Evolutionary conservation across 169 alveolate genomes (phyloP).

Genomic region (Perkinsus marinus): DNA sequence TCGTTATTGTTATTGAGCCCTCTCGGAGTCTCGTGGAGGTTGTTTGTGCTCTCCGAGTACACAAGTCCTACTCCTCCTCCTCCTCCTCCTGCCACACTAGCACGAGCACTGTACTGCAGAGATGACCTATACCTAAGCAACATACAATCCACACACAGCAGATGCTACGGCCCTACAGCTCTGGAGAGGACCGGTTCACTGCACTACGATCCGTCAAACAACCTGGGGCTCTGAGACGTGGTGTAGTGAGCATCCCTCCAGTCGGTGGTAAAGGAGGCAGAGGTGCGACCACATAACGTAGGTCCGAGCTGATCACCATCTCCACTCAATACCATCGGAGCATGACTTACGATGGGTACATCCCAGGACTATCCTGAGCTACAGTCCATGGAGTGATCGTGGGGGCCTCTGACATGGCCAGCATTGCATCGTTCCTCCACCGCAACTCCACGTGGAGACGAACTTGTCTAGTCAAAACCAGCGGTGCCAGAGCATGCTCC

Average conservation of each 20-base stretch:
- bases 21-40: background rate
- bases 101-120: background rate
- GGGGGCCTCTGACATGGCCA: background rate
- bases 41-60: background rate
- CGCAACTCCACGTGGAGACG: background rate
- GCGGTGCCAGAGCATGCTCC: background rate
- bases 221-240: background rate
- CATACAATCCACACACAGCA: background rate
- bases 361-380: background rate
- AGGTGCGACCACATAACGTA: background rate
- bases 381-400: background rate
- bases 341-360: background rate
- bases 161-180: background rate
- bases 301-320: background rate
- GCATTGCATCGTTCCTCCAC: background rate
- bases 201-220: background rate
- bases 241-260: background rate
- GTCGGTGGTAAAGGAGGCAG: background rate
- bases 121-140: background rate
- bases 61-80: background rate
- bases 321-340: background rate
- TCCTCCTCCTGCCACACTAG: too few species aligned
- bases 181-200: background rate
- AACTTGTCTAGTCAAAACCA: background rate
- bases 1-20: background rate